Base-by-base conservation (phyloP, 2,329 filamentous ascomycete genomes). In the Blastomyces gilchristii region DNA sequence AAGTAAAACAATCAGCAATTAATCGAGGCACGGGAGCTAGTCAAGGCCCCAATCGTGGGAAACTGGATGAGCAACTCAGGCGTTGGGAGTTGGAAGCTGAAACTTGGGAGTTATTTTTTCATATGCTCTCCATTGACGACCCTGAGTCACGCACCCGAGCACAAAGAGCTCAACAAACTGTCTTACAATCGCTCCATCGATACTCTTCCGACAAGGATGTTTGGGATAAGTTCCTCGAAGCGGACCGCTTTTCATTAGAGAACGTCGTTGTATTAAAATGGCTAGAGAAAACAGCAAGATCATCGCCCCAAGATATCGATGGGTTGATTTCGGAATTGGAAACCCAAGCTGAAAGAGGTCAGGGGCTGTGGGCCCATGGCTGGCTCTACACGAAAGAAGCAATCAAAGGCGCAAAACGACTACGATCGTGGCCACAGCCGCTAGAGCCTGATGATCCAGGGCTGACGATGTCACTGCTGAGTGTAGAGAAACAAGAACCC, bases 341-440 rank as follows among this genome's bases (percentile, higher is more conserved):
- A 72, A 82, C 85, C 65, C 86, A 86, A 66, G 88, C 90, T 14
- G 89, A 93, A 64, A 82, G 90, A 69, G 88, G 89, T 11, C 76
- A 78, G 59, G 90, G 92, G 59, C 85, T 92, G 11, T 90, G 94
- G 78, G 86, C 89, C 37, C 87, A 91, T 73, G 93, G 93, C 50
- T 97, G 92, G 90, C 84, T 97, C 66, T 91, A 96, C 73, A 97
- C 94, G 0, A 89, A 91, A 66, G 86, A 90, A 64, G 87, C 87
- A 58, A 91, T 99, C 75, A 99, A 99, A 78, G 84, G 89, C 63
- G 86, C 90, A 72, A 99, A 97, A 78, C 86, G 88, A 63, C 78
- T 94, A 67, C 84, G 89, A 64, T 83, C 85, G 37, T 87, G 84
- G 80, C 82, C 83, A 45, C 83, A 85, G 64, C 79, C 85, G 7